These are phyloP conservation scores for Condylostoma magnum DNA, from an alignment of 169 alveolate genomes.

Conservation along the genomic window DNA sequence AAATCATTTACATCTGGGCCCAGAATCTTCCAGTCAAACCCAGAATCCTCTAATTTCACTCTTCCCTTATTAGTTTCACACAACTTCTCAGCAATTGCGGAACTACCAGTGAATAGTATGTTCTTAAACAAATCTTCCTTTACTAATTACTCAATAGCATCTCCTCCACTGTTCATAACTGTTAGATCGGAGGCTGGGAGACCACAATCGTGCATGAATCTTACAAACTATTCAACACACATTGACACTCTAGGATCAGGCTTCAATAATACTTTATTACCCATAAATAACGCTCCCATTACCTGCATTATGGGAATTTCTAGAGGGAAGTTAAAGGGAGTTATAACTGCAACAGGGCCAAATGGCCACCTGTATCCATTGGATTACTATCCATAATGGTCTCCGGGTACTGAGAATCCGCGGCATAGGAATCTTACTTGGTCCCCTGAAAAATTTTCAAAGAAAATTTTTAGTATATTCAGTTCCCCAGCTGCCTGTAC, in stretches of 20 bases:
- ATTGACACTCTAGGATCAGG: slow-evolving; percentile 67
- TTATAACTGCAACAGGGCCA: slow-evolving; percentile 80
- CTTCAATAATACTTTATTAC: slow-evolving; percentile 75
- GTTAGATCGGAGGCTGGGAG: slow-evolving; percentile 75
- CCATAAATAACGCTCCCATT: slow-evolving; percentile 82
- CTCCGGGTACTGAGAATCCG: slow-evolving; percentile 80
- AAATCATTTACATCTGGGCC: slow-evolving; percentile 83
- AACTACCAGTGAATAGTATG: slow-evolving; percentile 80
- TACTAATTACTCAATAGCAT: slow-evolving; percentile 56
- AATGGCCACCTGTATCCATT: slow-evolving; percentile 85
- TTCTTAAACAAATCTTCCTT: slow-evolving; percentile 47
- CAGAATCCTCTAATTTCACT: slow-evolving; percentile 87
- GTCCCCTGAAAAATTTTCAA: slow-evolving; percentile 86
- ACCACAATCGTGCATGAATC: slow-evolving; percentile 70
- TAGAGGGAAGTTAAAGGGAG: slow-evolving; percentile 89
- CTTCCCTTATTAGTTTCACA: slow-evolving; percentile 62
- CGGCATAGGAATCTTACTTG: slow-evolving; percentile 52
- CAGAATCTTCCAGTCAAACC: slow-evolving; percentile 87
- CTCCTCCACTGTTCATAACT: slow-evolving; percentile 62
- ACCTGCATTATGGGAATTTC: slow-evolving; percentile 83
- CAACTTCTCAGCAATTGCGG: slow-evolving; percentile 63
- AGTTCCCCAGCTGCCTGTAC: slow-evolving; percentile 80
- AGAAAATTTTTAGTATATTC: slow-evolving; percentile 66
- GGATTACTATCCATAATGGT: slow-evolving; percentile 70
- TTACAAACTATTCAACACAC: slow-evolving; percentile 74